Conservation (phyloP, 768 basidiomycete species). For the Lentinula sp. region DNA sequence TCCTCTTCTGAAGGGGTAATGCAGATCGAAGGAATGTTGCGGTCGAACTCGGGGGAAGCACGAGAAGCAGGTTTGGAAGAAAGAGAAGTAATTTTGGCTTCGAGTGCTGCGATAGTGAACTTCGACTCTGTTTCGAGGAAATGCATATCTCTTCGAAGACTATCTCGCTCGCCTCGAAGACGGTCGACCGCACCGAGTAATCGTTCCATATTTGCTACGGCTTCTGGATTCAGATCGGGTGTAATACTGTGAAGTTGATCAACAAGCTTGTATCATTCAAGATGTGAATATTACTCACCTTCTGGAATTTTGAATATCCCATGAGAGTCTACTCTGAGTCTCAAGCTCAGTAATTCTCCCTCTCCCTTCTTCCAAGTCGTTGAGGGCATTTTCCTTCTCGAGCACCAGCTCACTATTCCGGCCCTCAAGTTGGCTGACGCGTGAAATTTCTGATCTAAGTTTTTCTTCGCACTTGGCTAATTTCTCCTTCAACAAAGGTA, state of each 20-base stretch:
- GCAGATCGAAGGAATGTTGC: neutral
- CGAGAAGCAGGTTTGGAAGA: conserved; percentile 13
- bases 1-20: neutral
- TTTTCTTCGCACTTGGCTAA: conserved; percentile 31
- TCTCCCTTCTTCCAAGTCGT: conserved; percentile 33
- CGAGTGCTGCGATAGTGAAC: conserved; percentile 55
- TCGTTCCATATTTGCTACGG: conserved; percentile 41
- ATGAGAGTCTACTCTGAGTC: conserved; percentile 16
- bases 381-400: conserved; percentile 48
- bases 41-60: neutral
- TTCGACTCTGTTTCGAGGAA: conserved; percentile 65
- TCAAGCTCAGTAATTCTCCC: conserved; percentile 22
- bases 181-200: conserved; percentile 61
- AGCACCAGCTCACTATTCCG: conserved; percentile 38
- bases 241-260: neutral
- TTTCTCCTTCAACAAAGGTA: conserved; percentile 32
- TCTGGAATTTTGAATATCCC: conserved; percentile 11
- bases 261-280: neutral
- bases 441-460: conserved; percentile 37
- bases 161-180: conserved; percentile 61
- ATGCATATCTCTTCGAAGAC: conserved; percentile 53
- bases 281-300: conserved; percentile 5
- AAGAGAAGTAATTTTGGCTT: conserved; percentile 38
- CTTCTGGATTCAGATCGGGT: conserved; percentile 18
- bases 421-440: conserved; percentile 32